Evolutionary conservation across 2,329 filamentous ascomycete species (phyloP).

Genomic region (Hypoxylon rubiginosum): DNA sequence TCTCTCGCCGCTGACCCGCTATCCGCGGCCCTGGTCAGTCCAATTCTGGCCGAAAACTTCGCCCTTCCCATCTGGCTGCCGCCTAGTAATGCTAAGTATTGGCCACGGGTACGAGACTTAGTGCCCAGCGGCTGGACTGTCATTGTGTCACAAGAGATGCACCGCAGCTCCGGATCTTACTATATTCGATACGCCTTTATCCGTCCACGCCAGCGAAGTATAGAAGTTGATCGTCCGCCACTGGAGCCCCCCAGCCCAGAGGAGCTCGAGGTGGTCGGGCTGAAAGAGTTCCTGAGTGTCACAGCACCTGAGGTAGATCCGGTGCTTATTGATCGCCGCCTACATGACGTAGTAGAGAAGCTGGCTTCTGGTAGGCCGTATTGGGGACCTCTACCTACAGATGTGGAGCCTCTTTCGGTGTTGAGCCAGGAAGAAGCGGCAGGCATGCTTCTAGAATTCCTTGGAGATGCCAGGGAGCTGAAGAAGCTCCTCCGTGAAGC

Average conservation of each 20-base stretch:
- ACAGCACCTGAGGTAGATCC: not conserved
- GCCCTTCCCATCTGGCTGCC: constrained; percentile 10
- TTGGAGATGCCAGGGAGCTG: constrained; percentile 3
- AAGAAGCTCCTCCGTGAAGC: constrained; percentile 3
- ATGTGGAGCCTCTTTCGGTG: constrained; percentile 4
- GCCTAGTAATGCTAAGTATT: not conserved
- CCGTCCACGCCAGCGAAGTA: constrained; percentile 8
- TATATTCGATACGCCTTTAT: constrained; percentile 30
- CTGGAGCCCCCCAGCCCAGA: not conserved
- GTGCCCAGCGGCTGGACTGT: constrained; percentile 25
- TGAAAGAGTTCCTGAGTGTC: constrained; percentile 1
- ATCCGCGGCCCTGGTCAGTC: constrained; percentile 11
- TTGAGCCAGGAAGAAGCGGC: constrained; percentile 8
- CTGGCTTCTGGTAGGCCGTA: constrained; percentile 5
- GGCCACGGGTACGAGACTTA: constrained; percentile 24
- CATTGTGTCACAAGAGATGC: constrained; percentile 15
- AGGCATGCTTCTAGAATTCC: constrained; percentile 3
- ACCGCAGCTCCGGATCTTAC: not conserved
- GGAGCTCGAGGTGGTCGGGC: constrained; percentile 6
- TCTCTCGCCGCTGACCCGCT: constrained; percentile 17
- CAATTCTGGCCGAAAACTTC: constrained; percentile 32
- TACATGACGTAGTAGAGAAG: constrained; percentile 8
- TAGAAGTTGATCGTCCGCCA: not conserved
- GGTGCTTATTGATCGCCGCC: constrained; percentile 6
- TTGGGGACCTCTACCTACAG: constrained; percentile 9